phyloP scores from a whole-genome alignment of 306 rosid species.

The Clitoria ternatea region DNA sequence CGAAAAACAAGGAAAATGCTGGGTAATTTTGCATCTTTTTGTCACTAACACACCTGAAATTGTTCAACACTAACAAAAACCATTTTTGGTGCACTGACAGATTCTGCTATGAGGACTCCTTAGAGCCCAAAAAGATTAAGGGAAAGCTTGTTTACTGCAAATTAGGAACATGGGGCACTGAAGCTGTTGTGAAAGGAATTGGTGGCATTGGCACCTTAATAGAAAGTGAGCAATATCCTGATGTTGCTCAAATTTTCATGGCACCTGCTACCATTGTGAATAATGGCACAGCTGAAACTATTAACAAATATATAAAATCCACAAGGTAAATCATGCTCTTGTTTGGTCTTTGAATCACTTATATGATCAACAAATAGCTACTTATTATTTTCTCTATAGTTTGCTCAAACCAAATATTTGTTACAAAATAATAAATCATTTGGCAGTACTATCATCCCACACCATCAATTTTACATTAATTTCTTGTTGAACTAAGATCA shows the following conservation, averaged over 20 bases:
- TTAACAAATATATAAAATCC: conserved; percentile 50
- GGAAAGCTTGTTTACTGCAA: conserved; percentile 63
- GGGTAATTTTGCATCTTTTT: conserved; percentile 29
- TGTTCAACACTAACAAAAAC: neutral
- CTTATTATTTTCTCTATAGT: neutral
- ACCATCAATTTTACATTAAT: conserved; percentile 11
- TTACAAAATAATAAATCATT: neutral
- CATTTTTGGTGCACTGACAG: conserved; percentile 25
- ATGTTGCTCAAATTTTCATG: conserved; percentile 68
- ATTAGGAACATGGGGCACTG: conserved; percentile 50
- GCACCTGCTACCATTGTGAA: conserved; percentile 73
- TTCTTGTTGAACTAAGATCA: conserved; percentile 43
- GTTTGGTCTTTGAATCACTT: neutral
- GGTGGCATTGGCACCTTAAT: conserved; percentile 68
- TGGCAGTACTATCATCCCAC: conserved; percentile 15
- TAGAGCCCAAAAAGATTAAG: conserved; percentile 56
- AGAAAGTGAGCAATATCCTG: conserved; percentile 47
- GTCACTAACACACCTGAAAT: neutral
- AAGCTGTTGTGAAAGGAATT: conserved; percentile 47
- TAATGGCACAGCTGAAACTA: conserved; percentile 32
- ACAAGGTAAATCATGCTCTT: conserved; percentile 43
- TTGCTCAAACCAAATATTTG: neutral
- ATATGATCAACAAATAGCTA: neutral
- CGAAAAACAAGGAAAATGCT: conserved; percentile 47
- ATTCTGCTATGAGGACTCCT: conserved; percentile 30